Evolutionary conservation across 116 monocot species (phyloP), one percentile per base, ranked within the genome.

Genomic region (Thalassia testudinum): DNA sequence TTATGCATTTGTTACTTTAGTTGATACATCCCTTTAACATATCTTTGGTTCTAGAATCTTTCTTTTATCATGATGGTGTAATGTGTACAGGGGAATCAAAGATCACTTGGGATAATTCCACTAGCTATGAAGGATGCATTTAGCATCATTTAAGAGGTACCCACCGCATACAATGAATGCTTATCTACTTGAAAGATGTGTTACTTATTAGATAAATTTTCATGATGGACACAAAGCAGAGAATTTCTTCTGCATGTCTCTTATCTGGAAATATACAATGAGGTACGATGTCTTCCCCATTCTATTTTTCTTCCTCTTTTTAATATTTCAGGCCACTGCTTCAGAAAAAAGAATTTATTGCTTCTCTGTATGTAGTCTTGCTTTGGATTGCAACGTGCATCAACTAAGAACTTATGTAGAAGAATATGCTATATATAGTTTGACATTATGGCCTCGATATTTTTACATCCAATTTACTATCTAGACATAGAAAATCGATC

Each of bases 51-150:
- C n/a, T 5, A 78, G 72, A 25, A n/a, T 24, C 27, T 54, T 24
- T 37, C 20, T 40, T 7, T 49, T 34, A 34, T 34, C 30, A 5
- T 34, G 30, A 34, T 34, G 30, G 30, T 3, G 25, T 55, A 16
- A 27, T 37, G 18, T 21, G 34, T 68, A 42, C 78, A 93, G 93
- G 93, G 93, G 56, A 87, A 93, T 74, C 93, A 93, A 78, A 71
- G 81, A 47, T 93, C 93, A 28, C 93, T 87, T 49, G 93, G 93
- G 42, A 74, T 93, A 48, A 93, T 93, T 67, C 93, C 93, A 29
- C 71, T 93, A 72, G 93, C 93, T 57, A 84, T 93, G 27, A 93
- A 93, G 60, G 93, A 93, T 73, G 84, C 81, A 54, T 93, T 93
- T 57, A 78, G 84, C 60, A 87, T 87, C 51, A 93, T 93, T 66